Percentiles rank a stretch among this genome's conserved stretches.
Evolutionary conservation across 2,329 filamentous ascomycete genomes (phyloP).

Genomic region (Venturia pyrina): DNA sequence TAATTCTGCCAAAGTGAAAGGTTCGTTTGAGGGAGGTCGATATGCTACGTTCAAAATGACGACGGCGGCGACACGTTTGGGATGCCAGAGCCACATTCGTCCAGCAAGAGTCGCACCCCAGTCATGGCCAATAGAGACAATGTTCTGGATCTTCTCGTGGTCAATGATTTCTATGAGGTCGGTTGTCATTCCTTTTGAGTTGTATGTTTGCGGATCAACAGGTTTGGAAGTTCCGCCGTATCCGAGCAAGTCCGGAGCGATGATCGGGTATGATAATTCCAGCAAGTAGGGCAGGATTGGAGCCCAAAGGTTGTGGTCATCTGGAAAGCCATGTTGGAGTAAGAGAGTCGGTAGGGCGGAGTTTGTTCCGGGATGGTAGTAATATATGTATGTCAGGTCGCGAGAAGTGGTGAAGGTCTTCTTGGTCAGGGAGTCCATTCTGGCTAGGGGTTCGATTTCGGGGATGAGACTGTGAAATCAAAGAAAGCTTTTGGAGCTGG

Average conservation of each 20-base stretch:
- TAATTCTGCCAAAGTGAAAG: constrained; percentile 28
- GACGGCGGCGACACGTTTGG: constrained; percentile 31
- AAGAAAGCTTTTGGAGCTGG: no score
- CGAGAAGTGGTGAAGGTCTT: constrained; percentile 21
- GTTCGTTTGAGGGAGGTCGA: constrained; percentile 20
- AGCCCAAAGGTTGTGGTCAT: constrained; percentile 36
- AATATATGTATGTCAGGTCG: constrained; percentile 21
- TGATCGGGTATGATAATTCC: constrained; percentile 29
- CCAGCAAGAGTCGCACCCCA: constrained; percentile 19
- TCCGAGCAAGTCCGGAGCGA: constrained; percentile 30
- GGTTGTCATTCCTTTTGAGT: constrained; percentile 18
- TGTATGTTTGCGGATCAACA: constrained; percentile 18
- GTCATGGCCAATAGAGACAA: constrained; percentile 14
- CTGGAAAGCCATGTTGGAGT: constrained; percentile 42
- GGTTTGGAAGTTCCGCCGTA: constrained; percentile 28
- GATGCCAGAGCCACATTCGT: constrained; percentile 33
- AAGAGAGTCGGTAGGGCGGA: constrained; percentile 19
- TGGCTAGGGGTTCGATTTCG: not conserved
- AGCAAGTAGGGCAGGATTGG: constrained; percentile 31
- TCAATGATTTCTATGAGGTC: constrained; percentile 22
- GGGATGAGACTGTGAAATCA: not conserved
- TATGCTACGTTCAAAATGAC: constrained; percentile 36
- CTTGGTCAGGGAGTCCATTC: constrained; percentile 21
- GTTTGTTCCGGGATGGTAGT: constrained; percentile 16
- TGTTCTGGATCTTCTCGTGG: constrained; percentile 17